Conservation (phyloP, 2,329 filamentous ascomycete species). For the Thielaviopsis punctulata region DNA sequence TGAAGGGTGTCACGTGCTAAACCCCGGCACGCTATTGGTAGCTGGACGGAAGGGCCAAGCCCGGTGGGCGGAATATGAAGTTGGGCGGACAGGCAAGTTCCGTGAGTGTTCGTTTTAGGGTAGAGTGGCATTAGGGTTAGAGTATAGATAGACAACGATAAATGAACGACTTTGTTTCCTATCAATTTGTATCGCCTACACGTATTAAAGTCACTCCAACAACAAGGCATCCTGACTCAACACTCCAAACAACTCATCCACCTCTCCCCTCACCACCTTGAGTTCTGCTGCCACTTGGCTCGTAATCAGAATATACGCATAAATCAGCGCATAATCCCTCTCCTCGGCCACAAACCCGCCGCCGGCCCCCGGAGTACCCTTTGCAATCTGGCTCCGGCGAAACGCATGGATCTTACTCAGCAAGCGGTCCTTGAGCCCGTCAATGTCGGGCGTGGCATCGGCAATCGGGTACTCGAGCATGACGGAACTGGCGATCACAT, state of each 20-base stretch:
- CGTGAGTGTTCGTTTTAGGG: conserved; percentile 43
- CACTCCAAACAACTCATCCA: conserved; percentile 46
- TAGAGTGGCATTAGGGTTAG: too few relatives aligned
- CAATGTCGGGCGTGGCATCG: conserved; percentile 71
- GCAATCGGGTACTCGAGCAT: conserved; percentile 89
- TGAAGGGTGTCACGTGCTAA: conserved; percentile 90
- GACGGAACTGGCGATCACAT: conserved; percentile 79
- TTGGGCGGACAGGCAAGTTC: conserved; percentile 43
- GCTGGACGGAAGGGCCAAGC: conserved; percentile 50
- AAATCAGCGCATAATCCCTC: conserved; percentile 77
- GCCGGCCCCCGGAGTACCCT: conserved; percentile 13
- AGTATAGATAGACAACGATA: neutral
- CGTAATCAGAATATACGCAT: conserved; percentile 67
- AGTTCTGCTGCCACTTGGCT: conserved; percentile 50
- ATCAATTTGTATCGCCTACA: too few relatives aligned
- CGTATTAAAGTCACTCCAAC: conserved; percentile 26
- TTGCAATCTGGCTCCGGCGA: conserved; percentile 44
- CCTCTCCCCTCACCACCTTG: conserved; percentile 39
- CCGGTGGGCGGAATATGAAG: conserved; percentile 77
- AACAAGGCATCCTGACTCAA: conserved; percentile 42
- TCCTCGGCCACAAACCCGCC: conserved; percentile 37
- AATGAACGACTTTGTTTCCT: neutral
- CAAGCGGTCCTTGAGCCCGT: conserved; percentile 62
- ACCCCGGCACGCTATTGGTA: conserved; percentile 64
- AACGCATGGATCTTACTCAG: conserved; percentile 81